phyloP scores from a whole-genome alignment of 2,329 filamentous ascomycete genomes.

The Monosporascus sp. region DNA sequence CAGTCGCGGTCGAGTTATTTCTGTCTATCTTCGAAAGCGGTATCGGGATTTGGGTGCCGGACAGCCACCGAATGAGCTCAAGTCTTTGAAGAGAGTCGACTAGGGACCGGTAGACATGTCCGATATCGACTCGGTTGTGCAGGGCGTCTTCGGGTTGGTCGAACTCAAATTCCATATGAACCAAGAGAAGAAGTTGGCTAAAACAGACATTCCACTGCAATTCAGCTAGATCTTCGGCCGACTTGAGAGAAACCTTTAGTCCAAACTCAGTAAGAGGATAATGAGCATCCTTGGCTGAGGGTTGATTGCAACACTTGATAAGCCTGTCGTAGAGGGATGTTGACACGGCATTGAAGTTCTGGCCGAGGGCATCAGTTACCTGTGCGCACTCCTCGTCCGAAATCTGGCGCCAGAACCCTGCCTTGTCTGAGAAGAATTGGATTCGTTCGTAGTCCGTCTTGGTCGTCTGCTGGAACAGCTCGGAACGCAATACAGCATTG shows the following conservation, averaged over 20 bases:
- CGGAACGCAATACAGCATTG: slow-evolving; percentile 60
- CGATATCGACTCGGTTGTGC: slow-evolving; percentile 57
- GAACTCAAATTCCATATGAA: slow-evolving; percentile 81
- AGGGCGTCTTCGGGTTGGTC: slow-evolving; percentile 66
- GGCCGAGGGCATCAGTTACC: slow-evolving; percentile 64
- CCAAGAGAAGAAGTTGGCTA: slow-evolving; percentile 74
- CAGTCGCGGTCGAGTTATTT: slow-evolving; percentile 27
- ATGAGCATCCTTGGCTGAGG: slow-evolving; percentile 30
- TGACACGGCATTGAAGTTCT: slow-evolving; percentile 55
- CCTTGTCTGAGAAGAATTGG: slow-evolving; percentile 70
- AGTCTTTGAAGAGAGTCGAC: slow-evolving; percentile 66
- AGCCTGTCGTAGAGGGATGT: slow-evolving; percentile 50
- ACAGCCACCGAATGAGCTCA: slow-evolving; percentile 68
- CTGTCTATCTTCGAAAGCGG: slow-evolving; percentile 38
- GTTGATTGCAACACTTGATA: slow-evolving; percentile 38
- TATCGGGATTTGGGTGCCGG: slow-evolving; percentile 50
- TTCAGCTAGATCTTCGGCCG: slow-evolving; percentile 72
- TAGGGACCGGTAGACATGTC: slow-evolving; percentile 63
- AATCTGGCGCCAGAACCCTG: slow-evolving; percentile 71
- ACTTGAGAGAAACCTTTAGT: slow-evolving; percentile 65
- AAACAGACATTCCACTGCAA: slow-evolving; percentile 70
- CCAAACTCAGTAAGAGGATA: slow-evolving; percentile 68
- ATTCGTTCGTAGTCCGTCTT: slow-evolving; percentile 69
- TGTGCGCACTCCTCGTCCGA: slow-evolving; percentile 74
- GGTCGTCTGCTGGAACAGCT: slow-evolving; percentile 69